phyloP scores from a whole-genome alignment of 441 rosid species.

The Gossypium gossypioides region DNA sequence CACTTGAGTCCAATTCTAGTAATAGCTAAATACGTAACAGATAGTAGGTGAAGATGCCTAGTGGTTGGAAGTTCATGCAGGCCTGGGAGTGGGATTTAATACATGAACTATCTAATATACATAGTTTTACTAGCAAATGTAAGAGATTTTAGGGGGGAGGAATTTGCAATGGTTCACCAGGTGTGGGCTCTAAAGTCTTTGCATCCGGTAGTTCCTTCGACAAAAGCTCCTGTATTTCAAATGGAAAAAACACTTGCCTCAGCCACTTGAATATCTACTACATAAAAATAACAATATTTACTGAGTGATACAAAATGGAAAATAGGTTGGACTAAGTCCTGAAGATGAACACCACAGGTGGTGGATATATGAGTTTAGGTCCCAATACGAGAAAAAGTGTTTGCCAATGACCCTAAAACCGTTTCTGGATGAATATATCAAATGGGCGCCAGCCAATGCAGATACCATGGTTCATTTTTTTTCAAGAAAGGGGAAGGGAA shows the following conservation, averaged over 20 bases:
- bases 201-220: slow-evolving; percentile 54
- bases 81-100: not conserved
- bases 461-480: not conserved
- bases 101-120: not conserved
- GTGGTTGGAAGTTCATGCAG: not conserved
- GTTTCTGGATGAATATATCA: not conserved
- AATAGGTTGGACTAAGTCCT: not conserved
- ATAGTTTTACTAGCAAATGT: not conserved
- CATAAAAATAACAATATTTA: not conserved
- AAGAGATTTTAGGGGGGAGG: not conserved
- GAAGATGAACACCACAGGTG: not conserved
- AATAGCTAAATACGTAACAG: too few species aligned
- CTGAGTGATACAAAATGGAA: not conserved
- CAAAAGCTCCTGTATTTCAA: slow-evolving; percentile 44
- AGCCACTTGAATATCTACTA: not conserved
- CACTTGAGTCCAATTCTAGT: too few species aligned
- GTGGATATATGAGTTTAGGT: not conserved
- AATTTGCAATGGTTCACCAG: slow-evolving; percentile 11
- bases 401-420: not conserved
- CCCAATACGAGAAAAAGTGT: not conserved
- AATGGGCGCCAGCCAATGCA: not conserved
- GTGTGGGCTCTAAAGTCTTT: slow-evolving; percentile 56
- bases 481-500: too few species aligned
- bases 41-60: too few species aligned
- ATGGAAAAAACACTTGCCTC: not conserved